Conservation (phyloP, 345 rosid species). For the Viola odorata region DNA sequence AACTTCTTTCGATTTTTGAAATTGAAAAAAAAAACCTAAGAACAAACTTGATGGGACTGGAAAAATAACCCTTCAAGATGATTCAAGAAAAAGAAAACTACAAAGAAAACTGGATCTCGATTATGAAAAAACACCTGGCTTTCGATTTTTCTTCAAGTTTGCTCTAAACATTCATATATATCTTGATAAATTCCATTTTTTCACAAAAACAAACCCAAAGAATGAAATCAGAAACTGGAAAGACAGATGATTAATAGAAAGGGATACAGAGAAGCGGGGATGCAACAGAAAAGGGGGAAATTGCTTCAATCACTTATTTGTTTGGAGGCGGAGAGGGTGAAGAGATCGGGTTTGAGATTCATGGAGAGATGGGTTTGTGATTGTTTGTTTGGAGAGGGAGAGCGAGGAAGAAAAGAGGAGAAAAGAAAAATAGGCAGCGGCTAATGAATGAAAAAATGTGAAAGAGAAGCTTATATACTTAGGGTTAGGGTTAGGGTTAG, state of each 20-base stretch:
- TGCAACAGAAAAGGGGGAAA: constrained; percentile 27
- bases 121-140: constrained; percentile 77
- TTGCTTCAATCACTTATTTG: too few species aligned
- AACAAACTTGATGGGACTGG: constrained; percentile 44
- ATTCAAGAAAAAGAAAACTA: constrained; percentile 14
- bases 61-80: constrained; percentile 62
- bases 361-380: too few species aligned
- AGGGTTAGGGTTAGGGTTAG: too few species aligned
- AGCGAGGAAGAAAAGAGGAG: too few species aligned
- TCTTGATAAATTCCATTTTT: not conserved
- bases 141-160: constrained; percentile 47
- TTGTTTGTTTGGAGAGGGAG: too few species aligned
- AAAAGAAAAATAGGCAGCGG: too few species aligned
- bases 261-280: constrained; percentile 66
- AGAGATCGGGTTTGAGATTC: too few species aligned
- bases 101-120: constrained; percentile 46
- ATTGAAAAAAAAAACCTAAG: not conserved
- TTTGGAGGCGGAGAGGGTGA: too few species aligned
- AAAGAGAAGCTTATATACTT: too few species aligned
- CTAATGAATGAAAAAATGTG: too few species aligned
- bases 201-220: constrained; percentile 40
- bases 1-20: constrained; percentile 48
- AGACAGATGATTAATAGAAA: constrained; percentile 80
- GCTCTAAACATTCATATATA: constrained; percentile 14
- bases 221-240: constrained; percentile 32